Evolutionary conservation across 345 rosid genomes (phyloP).

Genomic region (Hirschfeldia incana): DNA sequence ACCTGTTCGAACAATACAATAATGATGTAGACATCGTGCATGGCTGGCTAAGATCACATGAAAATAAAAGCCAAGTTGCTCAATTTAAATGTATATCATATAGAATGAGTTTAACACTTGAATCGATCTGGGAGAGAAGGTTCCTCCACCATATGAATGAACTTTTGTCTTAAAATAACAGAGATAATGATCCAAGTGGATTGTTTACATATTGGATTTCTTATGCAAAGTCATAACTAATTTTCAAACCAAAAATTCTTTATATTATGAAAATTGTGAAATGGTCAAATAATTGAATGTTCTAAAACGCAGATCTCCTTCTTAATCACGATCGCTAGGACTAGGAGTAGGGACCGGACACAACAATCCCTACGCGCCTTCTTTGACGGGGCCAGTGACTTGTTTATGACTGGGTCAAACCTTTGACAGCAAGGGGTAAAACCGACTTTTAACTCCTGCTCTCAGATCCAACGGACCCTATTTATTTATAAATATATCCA

Average conservation of each 20-base stretch:
- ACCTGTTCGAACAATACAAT: slow-evolving; percentile 16
- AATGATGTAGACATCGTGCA: slow-evolving; percentile 18
- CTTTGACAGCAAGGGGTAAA: neutral
- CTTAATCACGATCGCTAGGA: neutral
- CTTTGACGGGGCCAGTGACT: neutral
- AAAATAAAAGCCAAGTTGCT: neutral
- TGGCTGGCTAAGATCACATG: slow-evolving; percentile 35
- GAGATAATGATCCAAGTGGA: slow-evolving; percentile 25
- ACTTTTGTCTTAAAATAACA: slow-evolving; percentile 16
- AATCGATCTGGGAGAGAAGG: slow-evolving; percentile 20
- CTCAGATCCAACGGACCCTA: slow-evolving; percentile 25
- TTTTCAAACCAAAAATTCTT: slow-evolving; percentile 9
- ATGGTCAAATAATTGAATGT: neutral
- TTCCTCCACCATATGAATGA: slow-evolving; percentile 22
- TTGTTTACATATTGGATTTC: neutral
- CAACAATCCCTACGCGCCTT: neutral
- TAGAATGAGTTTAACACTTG: neutral
- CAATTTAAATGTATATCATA: neutral
- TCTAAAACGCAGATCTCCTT: neutral
- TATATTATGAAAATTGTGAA: neutral
- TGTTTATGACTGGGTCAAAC: neutral
- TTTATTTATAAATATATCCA: neutral
- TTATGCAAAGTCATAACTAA: slow-evolving; percentile 21
- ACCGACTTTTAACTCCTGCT: neutral
- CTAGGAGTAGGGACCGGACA: neutral